Percentiles rank a stretch among this genome's conserved stretches.
Conservation (phyloP, 257 asterid genomes). For the Craterostigma plantagineum region DNA sequence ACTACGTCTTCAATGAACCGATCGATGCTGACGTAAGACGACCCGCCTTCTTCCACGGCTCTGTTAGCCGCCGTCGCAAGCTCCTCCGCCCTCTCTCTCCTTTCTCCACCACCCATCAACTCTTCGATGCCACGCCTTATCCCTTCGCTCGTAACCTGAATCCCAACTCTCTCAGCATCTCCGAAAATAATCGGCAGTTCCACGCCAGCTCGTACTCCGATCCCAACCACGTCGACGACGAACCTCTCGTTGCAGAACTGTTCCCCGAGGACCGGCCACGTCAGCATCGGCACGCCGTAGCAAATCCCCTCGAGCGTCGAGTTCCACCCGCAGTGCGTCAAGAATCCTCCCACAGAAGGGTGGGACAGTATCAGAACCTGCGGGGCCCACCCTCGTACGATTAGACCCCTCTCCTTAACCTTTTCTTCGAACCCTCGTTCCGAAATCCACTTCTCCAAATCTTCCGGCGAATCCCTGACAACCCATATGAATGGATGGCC, state of each 20-base stretch:
- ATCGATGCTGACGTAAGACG: slow-evolving; percentile 15
- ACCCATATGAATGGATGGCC: slow-evolving; percentile 32
- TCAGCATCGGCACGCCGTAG: slow-evolving; percentile 33
- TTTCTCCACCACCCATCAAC: slow-evolving; percentile 17
- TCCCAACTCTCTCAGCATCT: slow-evolving; percentile 19
- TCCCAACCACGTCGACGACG: slow-evolving; percentile 18
- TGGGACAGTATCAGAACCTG: slow-evolving; percentile 39
- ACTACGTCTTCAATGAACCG: slow-evolving; percentile 18
- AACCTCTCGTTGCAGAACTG: slow-evolving; percentile 51
- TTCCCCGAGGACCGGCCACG: slow-evolving; percentile 42
- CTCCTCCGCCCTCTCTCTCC: slow-evolving; percentile 21
- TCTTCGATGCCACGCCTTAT: slow-evolving; percentile 8
- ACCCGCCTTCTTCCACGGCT: slow-evolving; percentile 23
- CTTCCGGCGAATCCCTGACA: slow-evolving; percentile 13
- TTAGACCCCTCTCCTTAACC: slow-evolving; percentile 19
- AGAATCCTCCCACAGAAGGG: slow-evolving; percentile 28
- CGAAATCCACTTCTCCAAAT: slow-evolving; percentile 20
- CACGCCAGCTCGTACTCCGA: slow-evolving; percentile 28
- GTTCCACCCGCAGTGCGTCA: slow-evolving; percentile 75
- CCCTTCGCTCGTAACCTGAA: slow-evolving; percentile 12
- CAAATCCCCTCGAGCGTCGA: slow-evolving; percentile 39
- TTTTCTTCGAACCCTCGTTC: slow-evolving; percentile 30
- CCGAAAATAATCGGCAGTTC: slow-evolving; percentile 21
- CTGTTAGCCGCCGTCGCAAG: slow-evolving; percentile 19
- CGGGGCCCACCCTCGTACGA: slow-evolving; percentile 45